Conservation (phyloP, 176 grass and related monocot species). For the Avena atlantica region DNA sequence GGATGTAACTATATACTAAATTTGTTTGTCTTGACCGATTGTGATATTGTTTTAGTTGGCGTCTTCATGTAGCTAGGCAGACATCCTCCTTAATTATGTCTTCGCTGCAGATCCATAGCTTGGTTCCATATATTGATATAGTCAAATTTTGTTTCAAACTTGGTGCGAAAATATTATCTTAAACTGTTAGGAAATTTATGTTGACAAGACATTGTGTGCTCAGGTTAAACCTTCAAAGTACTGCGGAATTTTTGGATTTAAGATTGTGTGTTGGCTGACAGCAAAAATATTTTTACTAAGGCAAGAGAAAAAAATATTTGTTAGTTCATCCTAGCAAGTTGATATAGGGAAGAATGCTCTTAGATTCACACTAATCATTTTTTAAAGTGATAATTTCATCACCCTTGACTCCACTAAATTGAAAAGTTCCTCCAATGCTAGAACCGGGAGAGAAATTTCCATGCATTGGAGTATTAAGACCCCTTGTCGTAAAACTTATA, state of each 20-base stretch:
- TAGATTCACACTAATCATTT: neutral
- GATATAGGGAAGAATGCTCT: neutral
- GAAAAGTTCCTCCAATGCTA: neutral
- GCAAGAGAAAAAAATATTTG: neutral
- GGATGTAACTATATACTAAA: no score
- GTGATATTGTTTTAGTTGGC: neutral
- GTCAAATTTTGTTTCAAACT: no score
- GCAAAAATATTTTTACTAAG: neutral
- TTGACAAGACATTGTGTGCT: no score
- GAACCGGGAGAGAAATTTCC: neutral
- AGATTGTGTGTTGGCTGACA: neutral
- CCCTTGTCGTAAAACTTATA: neutral
- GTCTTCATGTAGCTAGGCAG: no score
- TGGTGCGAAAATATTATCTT: no score
- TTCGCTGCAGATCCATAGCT: no score
- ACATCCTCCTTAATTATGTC: no score
- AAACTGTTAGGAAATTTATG: no score
- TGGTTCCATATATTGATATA: no score
- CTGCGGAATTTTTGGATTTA: neutral
- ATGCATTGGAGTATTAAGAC: neutral
- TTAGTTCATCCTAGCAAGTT: neutral
- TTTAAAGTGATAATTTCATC: neutral
- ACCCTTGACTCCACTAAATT: neutral
- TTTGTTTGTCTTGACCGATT: neutral
- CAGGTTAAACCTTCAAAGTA: neutral